These are phyloP conservation scores for Phytopythium aichiense DNA, from an alignment of 352 stramenopile genomes.

Conservation along the genomic window DNA sequence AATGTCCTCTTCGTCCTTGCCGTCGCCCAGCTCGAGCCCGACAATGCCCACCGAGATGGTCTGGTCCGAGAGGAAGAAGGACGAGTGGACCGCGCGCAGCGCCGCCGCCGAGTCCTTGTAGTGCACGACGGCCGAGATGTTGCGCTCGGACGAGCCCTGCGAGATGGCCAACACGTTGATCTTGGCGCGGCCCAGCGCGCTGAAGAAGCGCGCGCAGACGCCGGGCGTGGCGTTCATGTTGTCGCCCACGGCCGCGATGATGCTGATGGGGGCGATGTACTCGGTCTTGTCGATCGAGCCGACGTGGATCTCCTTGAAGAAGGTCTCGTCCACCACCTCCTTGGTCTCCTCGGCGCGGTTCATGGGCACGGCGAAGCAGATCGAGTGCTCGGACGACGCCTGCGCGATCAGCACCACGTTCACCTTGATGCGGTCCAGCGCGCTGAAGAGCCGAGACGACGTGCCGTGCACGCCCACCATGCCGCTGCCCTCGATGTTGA, in stretches of 20 bases:
- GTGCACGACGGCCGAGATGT: slow-evolving; percentile 93
- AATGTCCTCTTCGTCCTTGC: slow-evolving; percentile 37
- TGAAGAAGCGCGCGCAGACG: slow-evolving; percentile 93
- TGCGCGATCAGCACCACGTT: slow-evolving; percentile 95
- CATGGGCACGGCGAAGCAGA: slow-evolving; percentile 92
- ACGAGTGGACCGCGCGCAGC: slow-evolving; percentile 91
- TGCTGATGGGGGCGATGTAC: slow-evolving; percentile 87
- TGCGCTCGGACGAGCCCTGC: slow-evolving; percentile 92
- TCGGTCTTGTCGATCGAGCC: slow-evolving; percentile 79
- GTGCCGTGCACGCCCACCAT: slow-evolving; percentile 95
- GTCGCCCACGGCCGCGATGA: slow-evolving; percentile 95
- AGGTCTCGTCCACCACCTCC: slow-evolving; percentile 74
- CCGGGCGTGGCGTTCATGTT: slow-evolving; percentile 92
- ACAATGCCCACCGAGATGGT: slow-evolving; percentile 92
- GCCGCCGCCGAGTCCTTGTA: slow-evolving; percentile 88
- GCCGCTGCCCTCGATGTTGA: slow-evolving; percentile 95
- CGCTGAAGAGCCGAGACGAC: slow-evolving; percentile 90
- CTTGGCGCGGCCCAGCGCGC: slow-evolving; percentile 88
- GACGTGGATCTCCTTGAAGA: slow-evolving; percentile 88
- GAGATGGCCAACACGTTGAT: slow-evolving; percentile 96
- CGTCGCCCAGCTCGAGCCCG: slow-evolving; percentile 64
- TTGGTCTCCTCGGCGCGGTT: slow-evolving; percentile 60
- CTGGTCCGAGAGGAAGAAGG: slow-evolving; percentile 93
- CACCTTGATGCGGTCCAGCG: slow-evolving; percentile 89
- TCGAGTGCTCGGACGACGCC: slow-evolving; percentile 93